Evolutionary conservation across 345 rosid species (phyloP).

Genomic region (Salix arbutifolia): DNA sequence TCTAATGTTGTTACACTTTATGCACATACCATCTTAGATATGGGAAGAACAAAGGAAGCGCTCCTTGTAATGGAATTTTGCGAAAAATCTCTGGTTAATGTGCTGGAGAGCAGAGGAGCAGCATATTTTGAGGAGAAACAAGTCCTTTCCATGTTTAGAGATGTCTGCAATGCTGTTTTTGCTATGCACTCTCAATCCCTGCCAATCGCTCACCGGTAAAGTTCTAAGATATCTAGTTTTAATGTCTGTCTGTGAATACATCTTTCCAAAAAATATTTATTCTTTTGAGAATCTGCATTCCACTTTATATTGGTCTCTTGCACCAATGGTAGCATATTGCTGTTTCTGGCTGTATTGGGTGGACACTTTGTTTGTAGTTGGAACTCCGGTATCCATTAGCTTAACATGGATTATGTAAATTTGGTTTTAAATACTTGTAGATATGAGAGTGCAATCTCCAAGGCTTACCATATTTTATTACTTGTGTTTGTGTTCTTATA

Average conservation of each 20-base stretch:
- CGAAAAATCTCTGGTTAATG: constrained; percentile 77
- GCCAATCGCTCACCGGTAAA: constrained; percentile 91
- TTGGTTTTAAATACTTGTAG: too few species aligned
- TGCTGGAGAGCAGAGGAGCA: constrained; percentile 76
- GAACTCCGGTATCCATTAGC: not conserved
- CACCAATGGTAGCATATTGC: not conserved
- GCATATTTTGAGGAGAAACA: constrained; percentile 87
- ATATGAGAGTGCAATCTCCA: too few species aligned
- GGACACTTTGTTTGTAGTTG: not conserved
- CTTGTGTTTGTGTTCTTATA: not conserved
- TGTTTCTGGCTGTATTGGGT: not conserved
- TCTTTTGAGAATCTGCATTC: too few species aligned
- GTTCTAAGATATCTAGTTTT: not conserved
- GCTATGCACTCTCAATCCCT: constrained; percentile 94
- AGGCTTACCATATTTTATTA: too few species aligned
- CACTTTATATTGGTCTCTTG: not conserved
- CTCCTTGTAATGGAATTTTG: constrained; percentile 90
- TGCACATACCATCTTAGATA: constrained; percentile 68
- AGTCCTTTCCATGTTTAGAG: constrained; percentile 66
- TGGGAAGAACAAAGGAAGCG: constrained; percentile 93
- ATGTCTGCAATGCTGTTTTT: constrained; percentile 88
- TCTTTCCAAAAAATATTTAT: not conserved
- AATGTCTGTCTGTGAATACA: not conserved
- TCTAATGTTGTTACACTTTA: constrained; percentile 73
- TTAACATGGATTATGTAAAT: not conserved